A percentile compares a stretch with the other conserved stretches of the same genome.
phyloP scores from a whole-genome alignment of 2,329 filamentous ascomycete species.

The Mollisia scopiformis region DNA sequence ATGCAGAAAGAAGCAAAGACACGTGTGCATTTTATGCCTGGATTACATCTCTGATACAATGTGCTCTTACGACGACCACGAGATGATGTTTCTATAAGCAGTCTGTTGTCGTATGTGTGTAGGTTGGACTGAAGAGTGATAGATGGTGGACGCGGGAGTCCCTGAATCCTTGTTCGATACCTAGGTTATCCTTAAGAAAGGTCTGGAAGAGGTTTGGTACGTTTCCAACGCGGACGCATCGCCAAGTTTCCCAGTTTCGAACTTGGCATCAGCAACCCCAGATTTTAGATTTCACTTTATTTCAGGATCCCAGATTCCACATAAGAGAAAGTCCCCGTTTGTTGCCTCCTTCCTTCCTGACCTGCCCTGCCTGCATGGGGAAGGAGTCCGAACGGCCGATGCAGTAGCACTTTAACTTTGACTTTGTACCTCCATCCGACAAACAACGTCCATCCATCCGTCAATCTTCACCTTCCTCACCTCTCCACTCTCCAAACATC shows the following conservation, averaged over 20 bases:
- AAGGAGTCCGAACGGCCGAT: neutral
- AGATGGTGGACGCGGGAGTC: neutral
- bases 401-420: neutral
- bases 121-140: neutral
- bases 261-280: constrained; percentile 9
- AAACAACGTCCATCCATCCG: no score
- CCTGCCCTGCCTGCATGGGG: neutral
- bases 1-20: neutral
- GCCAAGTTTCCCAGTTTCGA: neutral
- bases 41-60: neutral
- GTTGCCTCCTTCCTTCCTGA: no score
- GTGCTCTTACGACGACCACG: neutral
- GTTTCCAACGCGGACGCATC: neutral
- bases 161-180: neutral
- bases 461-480: no score
- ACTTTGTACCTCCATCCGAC: neutral
- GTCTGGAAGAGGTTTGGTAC: neutral
- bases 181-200: neutral
- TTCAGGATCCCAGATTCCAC: no score
- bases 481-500: no score
- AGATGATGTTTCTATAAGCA: neutral
- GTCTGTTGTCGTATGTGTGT: neutral
- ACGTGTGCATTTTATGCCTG: neutral
- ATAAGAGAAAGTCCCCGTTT: no score
- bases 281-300: no score